Evolutionary conservation across 129 eudicot species (phyloP), one percentile per base, ranked within the genome.

Genomic region (Heracleum sosnowskyi): DNA sequence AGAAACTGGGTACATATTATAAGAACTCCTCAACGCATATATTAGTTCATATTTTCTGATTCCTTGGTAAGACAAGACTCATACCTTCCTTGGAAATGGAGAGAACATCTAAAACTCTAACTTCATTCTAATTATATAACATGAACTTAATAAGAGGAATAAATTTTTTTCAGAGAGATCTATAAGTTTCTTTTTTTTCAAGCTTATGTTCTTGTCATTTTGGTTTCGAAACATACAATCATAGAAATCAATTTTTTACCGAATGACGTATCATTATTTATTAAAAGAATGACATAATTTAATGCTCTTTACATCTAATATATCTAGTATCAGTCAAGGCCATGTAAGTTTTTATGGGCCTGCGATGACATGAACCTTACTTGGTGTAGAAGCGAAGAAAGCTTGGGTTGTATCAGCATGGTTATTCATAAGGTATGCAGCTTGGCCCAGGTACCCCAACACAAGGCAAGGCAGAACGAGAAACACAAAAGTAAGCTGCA

Each of bases 381-480:
- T 79, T 76, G 99, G 99, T 66, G 90, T 88, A 83, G 99, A 92
- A 84, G 99, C 86, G 84, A 90, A 95, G 90, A 95, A 95, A 76
- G 97, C 84, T 77, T 92, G 92, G 39, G 97, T 83, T 51, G 91
- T 84, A 84, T 95, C 96, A 55, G 82, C 85, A 64, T 81, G 90
- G 87, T 92, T 92, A 85, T 90, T 86, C 99, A 95, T 92, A 46
- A 95, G 96, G 81, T 95, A 95, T 42, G 99, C 99, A 79, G 99
- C 99, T 88, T 95, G 99, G 74, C 99, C 99, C 74, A 95, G 85
- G 84, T 95, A 95, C 39, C 97, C 99, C 97, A 95, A 57, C 33
- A 95, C 79, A 81, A 95, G 99, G 89, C 99, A 95, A 26, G 99
- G 99, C 47, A 95, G 91, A 77, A 95, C 99, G 86, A 95, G 94